Evolutionary conservation across 192 early-diverging fungal genomes (phyloP).

Genomic region (Pecoramyces ruminantium): DNA sequence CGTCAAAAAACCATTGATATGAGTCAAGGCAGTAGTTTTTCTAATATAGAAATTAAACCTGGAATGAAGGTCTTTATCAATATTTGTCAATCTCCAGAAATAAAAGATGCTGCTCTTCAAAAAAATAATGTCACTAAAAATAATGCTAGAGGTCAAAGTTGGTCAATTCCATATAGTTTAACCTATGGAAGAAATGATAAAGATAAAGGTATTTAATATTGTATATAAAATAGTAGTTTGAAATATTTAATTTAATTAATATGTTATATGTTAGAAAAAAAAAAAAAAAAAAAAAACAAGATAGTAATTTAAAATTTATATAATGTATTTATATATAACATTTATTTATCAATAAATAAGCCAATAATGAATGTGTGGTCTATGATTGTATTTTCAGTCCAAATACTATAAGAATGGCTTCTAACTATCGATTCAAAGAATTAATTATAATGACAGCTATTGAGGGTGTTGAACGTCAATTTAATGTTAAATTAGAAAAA

Average conservation of each 20-base stretch:
- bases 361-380: slow-evolving; percentile 15
- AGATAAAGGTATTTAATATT: slow-evolving; percentile 25
- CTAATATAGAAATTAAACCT: background rate
- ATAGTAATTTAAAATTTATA: too few relatives aligned
- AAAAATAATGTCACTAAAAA: background rate
- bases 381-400: slow-evolving; percentile 43
- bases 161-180: slow-evolving; percentile 36
- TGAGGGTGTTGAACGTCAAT: slow-evolving; percentile 30
- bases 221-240: too few relatives aligned
- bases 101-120: slow-evolving; percentile 9
- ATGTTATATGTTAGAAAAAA: too few relatives aligned
- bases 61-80: slow-evolving; percentile 32
- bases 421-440: slow-evolving; percentile 14
- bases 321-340: too few relatives aligned
- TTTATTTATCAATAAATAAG: too few relatives aligned
- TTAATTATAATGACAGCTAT: slow-evolving; percentile 22
- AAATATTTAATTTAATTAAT: too few relatives aligned
- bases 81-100: slow-evolving; percentile 25
- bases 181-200: slow-evolving; percentile 17
- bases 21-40: background rate
- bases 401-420: slow-evolving; percentile 13
- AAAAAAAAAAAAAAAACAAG: too few relatives aligned
- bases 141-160: slow-evolving; percentile 13
- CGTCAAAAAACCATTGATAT: background rate
- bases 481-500: slow-evolving; percentile 11